A percentile compares a stretch with the other conserved stretches of the same genome.
phyloP scores from a whole-genome alignment of 768 basidiomycete genomes.

The Naganishia randhawae region DNA sequence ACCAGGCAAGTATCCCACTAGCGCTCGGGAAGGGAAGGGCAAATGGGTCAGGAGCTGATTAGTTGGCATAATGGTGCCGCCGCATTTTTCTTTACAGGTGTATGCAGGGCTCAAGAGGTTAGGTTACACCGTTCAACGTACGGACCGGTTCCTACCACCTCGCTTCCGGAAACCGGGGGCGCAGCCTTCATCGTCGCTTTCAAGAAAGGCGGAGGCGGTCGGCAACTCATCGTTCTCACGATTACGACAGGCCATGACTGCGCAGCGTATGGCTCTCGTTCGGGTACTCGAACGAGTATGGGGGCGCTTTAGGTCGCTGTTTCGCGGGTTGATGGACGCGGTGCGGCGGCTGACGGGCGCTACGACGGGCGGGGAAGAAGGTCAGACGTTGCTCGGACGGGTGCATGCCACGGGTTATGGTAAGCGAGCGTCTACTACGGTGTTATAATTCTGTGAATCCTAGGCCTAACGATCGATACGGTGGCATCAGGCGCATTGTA shows the following conservation, averaged over 20 bases:
- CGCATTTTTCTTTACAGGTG: constrained; percentile 57
- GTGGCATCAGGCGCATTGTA: constrained; percentile 26
- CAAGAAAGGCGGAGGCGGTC: background rate
- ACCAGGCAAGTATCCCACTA: constrained; percentile 64
- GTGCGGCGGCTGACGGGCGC: background rate
- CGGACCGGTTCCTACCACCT: constrained; percentile 54
- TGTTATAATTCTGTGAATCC: too few species aligned
- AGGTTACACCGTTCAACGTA: constrained; percentile 82
- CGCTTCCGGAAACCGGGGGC: constrained; percentile 52
- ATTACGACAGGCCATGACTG: too few species aligned
- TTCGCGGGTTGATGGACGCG: background rate
- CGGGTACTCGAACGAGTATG: too few species aligned
- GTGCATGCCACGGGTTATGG: constrained; percentile 14
- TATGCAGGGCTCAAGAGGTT: constrained; percentile 87
- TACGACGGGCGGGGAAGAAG: background rate
- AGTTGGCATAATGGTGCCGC: background rate
- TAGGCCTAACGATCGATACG: too few species aligned
- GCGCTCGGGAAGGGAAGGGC: background rate
- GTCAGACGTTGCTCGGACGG: constrained; percentile 13
- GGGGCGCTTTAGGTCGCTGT: too few species aligned
- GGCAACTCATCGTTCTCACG: background rate
- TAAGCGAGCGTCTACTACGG: too few species aligned
- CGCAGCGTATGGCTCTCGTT: background rate
- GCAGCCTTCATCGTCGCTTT: too few species aligned
- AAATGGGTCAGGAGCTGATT: background rate